Evolutionary conservation across 108 stramenopile genomes (phyloP).

Genomic region (Parietichytrium sp.): DNA sequence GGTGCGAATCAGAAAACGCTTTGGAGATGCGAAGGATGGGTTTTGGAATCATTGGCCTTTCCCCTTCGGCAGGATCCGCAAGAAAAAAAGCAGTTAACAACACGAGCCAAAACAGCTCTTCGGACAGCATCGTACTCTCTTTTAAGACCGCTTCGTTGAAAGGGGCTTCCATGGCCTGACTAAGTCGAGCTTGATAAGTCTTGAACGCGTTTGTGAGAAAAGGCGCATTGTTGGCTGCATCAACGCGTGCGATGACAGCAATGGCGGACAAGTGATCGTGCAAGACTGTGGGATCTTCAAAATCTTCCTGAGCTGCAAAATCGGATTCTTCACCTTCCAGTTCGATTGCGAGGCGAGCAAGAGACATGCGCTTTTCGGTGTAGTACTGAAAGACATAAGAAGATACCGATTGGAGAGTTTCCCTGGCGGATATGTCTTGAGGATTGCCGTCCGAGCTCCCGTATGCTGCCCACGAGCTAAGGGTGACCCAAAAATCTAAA

Average conservation of each 20-base stretch:
- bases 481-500: background rate
- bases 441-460: background rate
- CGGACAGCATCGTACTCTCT: background rate
- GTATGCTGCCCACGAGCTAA: background rate
- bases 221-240: background rate
- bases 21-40: background rate
- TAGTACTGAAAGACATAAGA: too few species aligned
- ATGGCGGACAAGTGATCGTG: background rate
- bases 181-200: background rate
- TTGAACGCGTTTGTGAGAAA: background rate
- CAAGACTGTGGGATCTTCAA: background rate
- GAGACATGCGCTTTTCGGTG: background rate
- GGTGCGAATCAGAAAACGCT: background rate
- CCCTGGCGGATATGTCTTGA: background rate
- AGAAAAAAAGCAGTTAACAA: background rate
- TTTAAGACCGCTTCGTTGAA: background rate
- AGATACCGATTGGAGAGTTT: background rate
- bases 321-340: background rate
- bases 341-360: slow-evolving; percentile 14
- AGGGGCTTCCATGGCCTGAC: too few species aligned
- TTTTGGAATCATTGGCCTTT: slow-evolving; percentile 1
- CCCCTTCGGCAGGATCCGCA: slow-evolving; percentile 25
- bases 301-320: background rate
- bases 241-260: background rate
- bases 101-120: slow-evolving; percentile 22